These are phyloP conservation scores for Lolium perenne DNA, from an alignment of 176 grass and related monocot genomes.

Conservation along the genomic window DNA sequence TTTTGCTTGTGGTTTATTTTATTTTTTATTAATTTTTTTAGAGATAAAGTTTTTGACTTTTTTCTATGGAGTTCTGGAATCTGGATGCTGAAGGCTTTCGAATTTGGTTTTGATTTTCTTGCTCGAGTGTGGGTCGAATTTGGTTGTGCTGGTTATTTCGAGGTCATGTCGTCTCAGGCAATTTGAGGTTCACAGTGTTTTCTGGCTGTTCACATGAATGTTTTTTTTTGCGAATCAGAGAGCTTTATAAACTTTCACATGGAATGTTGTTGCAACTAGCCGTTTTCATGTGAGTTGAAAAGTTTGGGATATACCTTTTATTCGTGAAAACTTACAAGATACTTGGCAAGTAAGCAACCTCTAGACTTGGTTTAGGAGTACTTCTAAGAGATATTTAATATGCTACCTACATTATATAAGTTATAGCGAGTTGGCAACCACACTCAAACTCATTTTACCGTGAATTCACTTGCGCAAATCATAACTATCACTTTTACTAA, in stretches of 20 bases:
- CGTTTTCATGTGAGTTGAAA: neutral
- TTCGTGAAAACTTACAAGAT: neutral
- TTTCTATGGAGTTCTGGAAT: neutral
- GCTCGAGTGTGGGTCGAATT: neutral
- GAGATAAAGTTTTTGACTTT: neutral
- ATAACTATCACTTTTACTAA: too few relatives aligned
- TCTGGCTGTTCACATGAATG: neutral
- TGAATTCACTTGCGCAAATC: too few relatives aligned
- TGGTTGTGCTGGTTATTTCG: neutral
- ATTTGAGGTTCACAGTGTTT: too few relatives aligned
- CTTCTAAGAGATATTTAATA: neutral
- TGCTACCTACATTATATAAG: neutral
- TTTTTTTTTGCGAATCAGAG: too few relatives aligned
- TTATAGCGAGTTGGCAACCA: too few relatives aligned
- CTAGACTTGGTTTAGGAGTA: neutral
- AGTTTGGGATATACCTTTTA: neutral
- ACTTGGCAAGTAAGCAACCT: conserved; percentile 17
- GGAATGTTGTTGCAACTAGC: neutral
- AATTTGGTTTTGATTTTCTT: neutral
- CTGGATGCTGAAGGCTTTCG: neutral
- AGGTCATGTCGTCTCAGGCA: neutral
- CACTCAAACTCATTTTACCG: too few relatives aligned
- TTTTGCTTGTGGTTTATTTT: neutral
- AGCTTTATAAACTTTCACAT: neutral
- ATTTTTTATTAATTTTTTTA: neutral